Conservation (phyloP, 2,329 filamentous ascomycete genomes). For the Ascochyta viciae-villosae region DNA sequence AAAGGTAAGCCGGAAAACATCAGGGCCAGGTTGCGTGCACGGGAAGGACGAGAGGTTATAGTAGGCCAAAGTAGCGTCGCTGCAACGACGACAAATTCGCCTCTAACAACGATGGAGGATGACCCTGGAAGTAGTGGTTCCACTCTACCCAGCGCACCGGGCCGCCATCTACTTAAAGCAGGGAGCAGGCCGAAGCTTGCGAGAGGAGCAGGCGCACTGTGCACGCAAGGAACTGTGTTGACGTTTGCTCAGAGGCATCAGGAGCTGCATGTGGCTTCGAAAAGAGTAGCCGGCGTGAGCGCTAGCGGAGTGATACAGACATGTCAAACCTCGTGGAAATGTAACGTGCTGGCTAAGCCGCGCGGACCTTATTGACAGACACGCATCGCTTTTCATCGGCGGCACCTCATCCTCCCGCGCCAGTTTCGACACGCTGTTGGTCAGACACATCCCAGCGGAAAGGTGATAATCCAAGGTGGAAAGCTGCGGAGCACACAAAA, state of each 20-base stretch:
- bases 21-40: constrained; percentile 38
- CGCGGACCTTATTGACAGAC: constrained; percentile 15
- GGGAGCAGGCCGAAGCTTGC: constrained; percentile 38
- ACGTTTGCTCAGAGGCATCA: constrained; percentile 32
- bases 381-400: constrained; percentile 35
- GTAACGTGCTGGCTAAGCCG: constrained; percentile 30
- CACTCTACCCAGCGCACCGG: constrained; percentile 37
- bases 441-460: constrained; percentile 28
- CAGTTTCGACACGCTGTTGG: constrained; percentile 33
- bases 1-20: constrained; percentile 25
- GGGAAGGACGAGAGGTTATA: constrained; percentile 42
- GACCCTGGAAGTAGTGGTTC: constrained; percentile 39
- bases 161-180: constrained; percentile 42
- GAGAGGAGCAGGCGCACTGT: constrained; percentile 36
- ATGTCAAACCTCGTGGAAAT: constrained; percentile 39
- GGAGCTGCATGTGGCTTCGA: constrained; percentile 39
- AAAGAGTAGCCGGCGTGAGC: constrained; percentile 40
- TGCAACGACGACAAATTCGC: constrained; percentile 37
- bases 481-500: constrained; percentile 33
- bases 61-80: constrained; percentile 43
- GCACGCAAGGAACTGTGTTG: constrained; percentile 37
- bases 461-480: constrained; percentile 34
- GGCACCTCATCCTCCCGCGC: constrained; percentile 25
- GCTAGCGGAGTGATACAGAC: constrained; percentile 35
- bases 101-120: constrained; percentile 39